Percentiles rank a stretch among this genome's conserved stretches.
Conservation (phyloP, 2,329 filamentous ascomycete species). For the Alternaria rosae region DNA sequence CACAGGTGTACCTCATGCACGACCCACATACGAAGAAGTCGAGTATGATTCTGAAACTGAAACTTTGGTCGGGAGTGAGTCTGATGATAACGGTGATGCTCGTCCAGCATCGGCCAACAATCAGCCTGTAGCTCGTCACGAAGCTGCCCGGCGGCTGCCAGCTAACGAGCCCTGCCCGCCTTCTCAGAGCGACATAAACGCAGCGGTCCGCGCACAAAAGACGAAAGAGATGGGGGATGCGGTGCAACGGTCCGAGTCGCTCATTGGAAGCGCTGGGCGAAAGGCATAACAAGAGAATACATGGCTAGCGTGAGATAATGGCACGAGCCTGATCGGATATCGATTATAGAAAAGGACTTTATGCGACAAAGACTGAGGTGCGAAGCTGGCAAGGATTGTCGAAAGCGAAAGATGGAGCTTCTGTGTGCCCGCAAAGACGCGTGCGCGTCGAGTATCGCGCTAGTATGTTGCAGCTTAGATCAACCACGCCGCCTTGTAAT, state of each 20-base stretch:
- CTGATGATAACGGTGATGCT: slow-evolving; percentile 9
- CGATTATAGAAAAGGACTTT: background rate
- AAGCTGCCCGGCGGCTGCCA: background rate
- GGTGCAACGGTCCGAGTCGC: background rate
- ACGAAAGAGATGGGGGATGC: background rate
- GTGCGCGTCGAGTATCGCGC: background rate
- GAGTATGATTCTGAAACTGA: slow-evolving; percentile 10
- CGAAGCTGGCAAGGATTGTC: background rate
- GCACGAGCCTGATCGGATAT: background rate
- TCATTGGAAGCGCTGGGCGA: background rate
- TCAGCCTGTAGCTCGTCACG: slow-evolving; percentile 5
- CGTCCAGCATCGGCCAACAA: background rate
- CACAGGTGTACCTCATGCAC: slow-evolving; percentile 9
- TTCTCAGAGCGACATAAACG: background rate
- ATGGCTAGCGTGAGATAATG: background rate
- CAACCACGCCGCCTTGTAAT: background rate
- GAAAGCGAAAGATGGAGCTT: background rate
- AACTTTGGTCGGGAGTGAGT: slow-evolving; percentile 7
- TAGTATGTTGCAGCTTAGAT: background rate
- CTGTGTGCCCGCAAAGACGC: background rate
- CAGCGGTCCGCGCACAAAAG: background rate
- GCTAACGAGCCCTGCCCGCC: background rate
- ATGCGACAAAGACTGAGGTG: background rate
- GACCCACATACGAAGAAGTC: slow-evolving; percentile 1
- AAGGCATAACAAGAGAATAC: background rate